phyloP scores from a whole-genome alignment of 2,329 filamentous ascomycete species.

The Sporothrix globosa region DNA sequence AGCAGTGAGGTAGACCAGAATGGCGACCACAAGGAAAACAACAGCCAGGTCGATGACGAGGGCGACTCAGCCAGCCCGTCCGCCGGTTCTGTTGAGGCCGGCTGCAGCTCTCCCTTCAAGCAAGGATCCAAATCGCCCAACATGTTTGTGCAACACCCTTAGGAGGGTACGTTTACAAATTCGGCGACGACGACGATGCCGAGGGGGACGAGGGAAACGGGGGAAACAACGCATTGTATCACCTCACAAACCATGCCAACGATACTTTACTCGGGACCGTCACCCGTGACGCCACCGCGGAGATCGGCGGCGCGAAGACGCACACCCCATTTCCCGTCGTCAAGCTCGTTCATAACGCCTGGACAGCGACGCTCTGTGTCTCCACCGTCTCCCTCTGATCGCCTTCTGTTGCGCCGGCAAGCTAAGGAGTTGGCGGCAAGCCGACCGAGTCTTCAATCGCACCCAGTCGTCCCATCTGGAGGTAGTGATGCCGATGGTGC shows the following conservation, averaged over 20 bases:
- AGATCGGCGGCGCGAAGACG: not conserved
- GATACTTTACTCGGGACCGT: too few species aligned
- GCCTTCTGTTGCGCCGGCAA: not conserved
- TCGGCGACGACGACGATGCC: not conserved
- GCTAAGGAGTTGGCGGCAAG: not conserved
- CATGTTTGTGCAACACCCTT: conserved; percentile 16
- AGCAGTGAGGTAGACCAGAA: not conserved
- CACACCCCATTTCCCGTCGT: not conserved
- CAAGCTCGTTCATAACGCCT: not conserved
- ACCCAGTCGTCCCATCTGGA: not conserved
- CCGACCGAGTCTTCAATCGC: not conserved
- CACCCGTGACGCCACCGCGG: not conserved
- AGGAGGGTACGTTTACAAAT: conserved; percentile 10
- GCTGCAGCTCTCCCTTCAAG: conserved; percentile 32
- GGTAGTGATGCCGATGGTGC: not conserved
- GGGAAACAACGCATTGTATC: not conserved
- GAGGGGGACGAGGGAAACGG: too few species aligned
- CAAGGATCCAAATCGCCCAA: conserved; percentile 23
- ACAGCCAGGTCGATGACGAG: not conserved
- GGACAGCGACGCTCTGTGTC: not conserved
- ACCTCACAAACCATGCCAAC: not conserved
- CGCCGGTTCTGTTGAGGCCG: conserved; percentile 22
- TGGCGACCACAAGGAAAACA: not conserved
- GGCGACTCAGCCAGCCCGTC: conserved; percentile 4
- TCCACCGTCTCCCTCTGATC: conserved; percentile 8